Conservation (phyloP, 257 asterid genomes). For the Solanum raphanifolium region DNA sequence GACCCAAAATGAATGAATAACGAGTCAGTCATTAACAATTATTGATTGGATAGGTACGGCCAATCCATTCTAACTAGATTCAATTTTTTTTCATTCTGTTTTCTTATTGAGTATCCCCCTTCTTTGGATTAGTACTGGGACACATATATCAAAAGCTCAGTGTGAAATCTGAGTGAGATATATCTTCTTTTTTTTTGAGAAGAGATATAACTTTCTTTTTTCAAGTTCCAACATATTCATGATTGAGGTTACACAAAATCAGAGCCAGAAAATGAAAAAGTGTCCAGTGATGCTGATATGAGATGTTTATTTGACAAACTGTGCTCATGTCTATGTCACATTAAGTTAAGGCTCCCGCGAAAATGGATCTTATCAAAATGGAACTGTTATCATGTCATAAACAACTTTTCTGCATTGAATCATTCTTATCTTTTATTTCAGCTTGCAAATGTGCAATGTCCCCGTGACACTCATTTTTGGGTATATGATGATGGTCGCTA, state of each 20-base stretch:
- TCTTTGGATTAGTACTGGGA: neutral
- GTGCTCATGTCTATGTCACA: neutral
- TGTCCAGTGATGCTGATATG: neutral
- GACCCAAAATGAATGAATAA: neutral
- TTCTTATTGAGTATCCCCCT: neutral
- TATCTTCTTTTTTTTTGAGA: neutral
- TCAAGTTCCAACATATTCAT: neutral
- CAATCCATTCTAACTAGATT: neutral
- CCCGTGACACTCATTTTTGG: slow-evolving; percentile 97
- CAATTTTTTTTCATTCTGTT: neutral
- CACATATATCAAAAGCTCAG: neutral
- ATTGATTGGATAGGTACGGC: neutral
- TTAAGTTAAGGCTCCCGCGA: neutral
- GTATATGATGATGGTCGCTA: slow-evolving; percentile 92
- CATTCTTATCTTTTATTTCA: slow-evolving; percentile 14
- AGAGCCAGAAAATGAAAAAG: neutral
- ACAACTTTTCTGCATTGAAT: neutral
- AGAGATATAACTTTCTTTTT: neutral
- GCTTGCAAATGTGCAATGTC: slow-evolving; percentile 94
- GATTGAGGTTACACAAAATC: neutral
- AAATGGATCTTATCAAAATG: neutral
- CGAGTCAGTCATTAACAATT: neutral
- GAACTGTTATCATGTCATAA: neutral
- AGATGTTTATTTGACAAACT: neutral
- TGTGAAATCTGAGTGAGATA: neutral